A percentile compares a stretch with the other conserved stretches of the same genome.
Conservation (phyloP, 768 basidiomycete species). For the Collybia mongolica region DNA sequence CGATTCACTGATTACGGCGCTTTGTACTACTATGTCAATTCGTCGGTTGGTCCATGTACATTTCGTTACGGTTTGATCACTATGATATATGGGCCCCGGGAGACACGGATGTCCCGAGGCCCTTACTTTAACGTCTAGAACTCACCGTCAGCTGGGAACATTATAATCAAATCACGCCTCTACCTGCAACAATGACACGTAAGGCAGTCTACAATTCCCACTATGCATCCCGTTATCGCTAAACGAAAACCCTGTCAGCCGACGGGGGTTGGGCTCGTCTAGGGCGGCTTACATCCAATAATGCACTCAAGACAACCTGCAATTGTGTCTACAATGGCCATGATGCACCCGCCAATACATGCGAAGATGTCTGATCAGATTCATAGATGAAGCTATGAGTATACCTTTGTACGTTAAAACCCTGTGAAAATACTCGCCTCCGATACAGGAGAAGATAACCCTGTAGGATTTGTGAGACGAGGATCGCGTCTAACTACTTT, state of each 20-base stretch:
- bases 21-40: too few relatives aligned
- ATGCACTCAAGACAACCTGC: conserved; percentile 47
- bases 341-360: conserved; percentile 43
- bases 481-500: neutral
- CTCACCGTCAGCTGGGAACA: too few relatives aligned
- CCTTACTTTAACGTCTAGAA: conserved; percentile 14
- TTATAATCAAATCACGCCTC: neutral
- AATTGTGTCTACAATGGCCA: conserved; percentile 34
- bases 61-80: too few relatives aligned
- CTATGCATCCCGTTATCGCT: conserved; percentile 42
- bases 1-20: too few relatives aligned
- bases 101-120: conserved; percentile 14
- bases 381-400: neutral
- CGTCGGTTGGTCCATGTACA: too few relatives aligned
- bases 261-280: neutral
- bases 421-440: conserved; percentile 13
- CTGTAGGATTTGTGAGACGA: neutral
- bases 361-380: conserved; percentile 30
- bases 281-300: conserved; percentile 33
- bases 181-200: conserved; percentile 1
- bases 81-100: neutral
- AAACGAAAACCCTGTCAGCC: neutral
- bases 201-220: conserved; percentile 40
- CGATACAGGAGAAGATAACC: conserved; percentile 27
- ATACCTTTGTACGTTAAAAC: neutral